Evolutionary conservation across 352 stramenopile genomes (phyloP), one percentile per base, ranked within the genome.

Genomic region (Phytophthora citrophthora): DNA sequence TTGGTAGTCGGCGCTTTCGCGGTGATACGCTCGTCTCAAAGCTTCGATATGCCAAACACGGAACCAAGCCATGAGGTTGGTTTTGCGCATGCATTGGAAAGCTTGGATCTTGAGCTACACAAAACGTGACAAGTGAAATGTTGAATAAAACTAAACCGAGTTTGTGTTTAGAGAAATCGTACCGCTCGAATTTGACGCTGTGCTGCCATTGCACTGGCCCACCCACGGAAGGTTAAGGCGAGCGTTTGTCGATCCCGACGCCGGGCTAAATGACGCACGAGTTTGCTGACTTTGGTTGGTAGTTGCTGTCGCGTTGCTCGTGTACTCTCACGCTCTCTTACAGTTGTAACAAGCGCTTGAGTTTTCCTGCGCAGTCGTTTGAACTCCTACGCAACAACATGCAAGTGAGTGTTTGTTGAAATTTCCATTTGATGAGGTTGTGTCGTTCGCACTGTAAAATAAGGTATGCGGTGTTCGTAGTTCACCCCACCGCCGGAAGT

Each of bases 1-100:
- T 67, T 94, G 83, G 61, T 91, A 92, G 47, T 94, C 86, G 32
- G 75, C 68, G 29, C 80, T 93, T 56, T 93, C 83, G 8, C 84
- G 80, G 58, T 92, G 86, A 65, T 93, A 93, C 1, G 82, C 84
- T 36, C 76, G 64, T 3, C 83, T 67, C 27, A 94, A 49, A 1
- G 86, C 83, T 67, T 92, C 83, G 27, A 93, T 73, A 1, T 84
- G 74, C 86, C 86, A 94, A 1, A 86, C 75, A 6, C 81, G 82
- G 47, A 94, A 94, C 40, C 86, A 67, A 16, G 81, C 61, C 36
- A 70, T 87, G 34, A 91, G 23, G 40, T 79, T 90, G 23, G 72
- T 75, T 60, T 78, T 81, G 13, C 77, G 72, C 23, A 72, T 71
- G 3, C 74, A 76, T 15, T 76, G 82, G 57, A 92, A 92, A 7